phyloP scores from a whole-genome alignment of 495 filamentous ascomycete genomes.

The Monascus purpureus region DNA sequence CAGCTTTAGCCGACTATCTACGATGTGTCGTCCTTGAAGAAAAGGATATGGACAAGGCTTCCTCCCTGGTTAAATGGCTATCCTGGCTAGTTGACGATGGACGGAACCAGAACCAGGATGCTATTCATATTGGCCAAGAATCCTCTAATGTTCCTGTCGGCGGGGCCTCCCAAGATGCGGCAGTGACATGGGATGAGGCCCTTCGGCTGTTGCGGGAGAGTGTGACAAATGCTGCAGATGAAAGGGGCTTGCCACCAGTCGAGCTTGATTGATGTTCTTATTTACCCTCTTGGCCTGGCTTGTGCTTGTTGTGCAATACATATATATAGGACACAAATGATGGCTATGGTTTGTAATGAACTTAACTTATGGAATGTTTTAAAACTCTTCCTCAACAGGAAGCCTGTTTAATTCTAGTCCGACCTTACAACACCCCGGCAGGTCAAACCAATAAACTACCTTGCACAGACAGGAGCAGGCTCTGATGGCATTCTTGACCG shows the following conservation, averaged over 20 bases:
- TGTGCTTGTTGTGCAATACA: no score
- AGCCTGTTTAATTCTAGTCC: no score
- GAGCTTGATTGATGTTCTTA: slow-evolving; percentile 27
- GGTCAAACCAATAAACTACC: no score
- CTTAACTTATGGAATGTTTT: no score
- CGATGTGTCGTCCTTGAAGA: slow-evolving; percentile 56
- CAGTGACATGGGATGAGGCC: slow-evolving; percentile 35
- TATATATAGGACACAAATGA: no score
- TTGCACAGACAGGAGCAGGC: no score
- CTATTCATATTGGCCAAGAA: slow-evolving; percentile 8
- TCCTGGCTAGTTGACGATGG: slow-evolving; percentile 51
- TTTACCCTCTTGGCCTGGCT: no score
- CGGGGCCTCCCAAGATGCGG: slow-evolving; percentile 4
- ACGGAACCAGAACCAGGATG: slow-evolving; percentile 11
- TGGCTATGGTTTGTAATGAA: no score
- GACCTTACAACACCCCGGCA: no score
- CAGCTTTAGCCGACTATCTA: slow-evolving; percentile 54
- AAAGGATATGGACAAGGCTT: slow-evolving; percentile 59
- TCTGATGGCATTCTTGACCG: no score
- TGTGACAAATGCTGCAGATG: slow-evolving; percentile 44
- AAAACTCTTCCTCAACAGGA: no score
- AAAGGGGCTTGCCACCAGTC: slow-evolving; percentile 50
- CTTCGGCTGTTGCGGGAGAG: slow-evolving; percentile 39
- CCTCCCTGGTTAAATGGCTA: slow-evolving; percentile 55
- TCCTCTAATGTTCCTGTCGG: no score